Base-by-base conservation (phyloP, 768 basidiomycete species). In the Pleurotus eryngii region DNA sequence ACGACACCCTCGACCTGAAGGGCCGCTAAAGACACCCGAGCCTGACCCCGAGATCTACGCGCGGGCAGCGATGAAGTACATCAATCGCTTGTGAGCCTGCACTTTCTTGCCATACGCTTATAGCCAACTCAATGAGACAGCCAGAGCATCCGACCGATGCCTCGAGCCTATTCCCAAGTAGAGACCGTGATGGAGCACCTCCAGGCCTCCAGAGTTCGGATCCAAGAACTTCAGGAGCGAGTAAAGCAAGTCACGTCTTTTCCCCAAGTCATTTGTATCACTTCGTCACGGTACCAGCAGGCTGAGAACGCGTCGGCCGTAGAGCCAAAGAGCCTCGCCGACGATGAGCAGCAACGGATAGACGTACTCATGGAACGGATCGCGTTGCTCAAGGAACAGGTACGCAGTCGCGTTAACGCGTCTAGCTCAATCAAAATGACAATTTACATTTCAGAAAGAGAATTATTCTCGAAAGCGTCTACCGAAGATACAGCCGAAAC, bases 41-140 rank as follows among this genome's bases (percentile, higher is more conserved):
- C 72, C 81, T 6, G 85, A 89, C 20, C 89, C 90, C 5, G 89
- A 91, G 67, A 77, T 89, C 12, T 91, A 90, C 68, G 87, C 84
- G 0, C 76, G 83, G 59, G 90, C 90, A 7, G 89, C 90, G 0
- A 66, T 89, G 59, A 90, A 85, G 69, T 90, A 86, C 63, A 75
- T 92, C 55, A 85, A 89, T 66, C 81, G 84, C 67, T 92, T 89
- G 89, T 90, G 64, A 66, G 89, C 76, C 20, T 47, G 17, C 45
- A 38, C 20, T 17, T 35, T 49, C 5, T 24, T 40, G 3, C 38
- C 17, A 7, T n/a, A 37, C 11, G 30, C 8, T 35, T 56, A 64
- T 49, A 59, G 51, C 55, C 26, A 46, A 17, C 26, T 9, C 55
- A 37, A 56, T 47, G 17, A 42, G 56, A 46, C 35, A 78, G 74